These are phyloP conservation scores for Pelargonium myrrhifolium DNA, from an alignment of 441 rosid species.

Conservation along the genomic window DNA sequence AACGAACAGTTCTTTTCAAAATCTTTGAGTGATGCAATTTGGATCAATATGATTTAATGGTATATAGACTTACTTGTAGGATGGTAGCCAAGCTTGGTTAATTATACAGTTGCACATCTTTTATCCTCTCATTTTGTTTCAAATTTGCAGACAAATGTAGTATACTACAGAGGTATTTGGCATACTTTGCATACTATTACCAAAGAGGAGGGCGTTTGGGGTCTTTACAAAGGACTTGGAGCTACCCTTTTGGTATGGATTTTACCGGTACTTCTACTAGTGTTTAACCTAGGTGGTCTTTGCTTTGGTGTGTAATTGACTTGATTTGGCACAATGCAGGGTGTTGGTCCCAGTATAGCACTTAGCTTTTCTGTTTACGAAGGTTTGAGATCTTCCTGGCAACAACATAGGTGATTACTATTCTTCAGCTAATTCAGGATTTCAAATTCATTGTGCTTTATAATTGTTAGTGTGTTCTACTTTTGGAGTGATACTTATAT, in stretches of 20 bases:
- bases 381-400: constrained; percentile 76
- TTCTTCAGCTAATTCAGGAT: constrained; percentile 6
- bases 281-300: constrained; percentile 1
- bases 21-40: too few species aligned
- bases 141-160: constrained; percentile 52
- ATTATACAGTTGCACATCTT: constrained; percentile 14
- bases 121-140: constrained; percentile 3
- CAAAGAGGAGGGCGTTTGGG: constrained; percentile 73
- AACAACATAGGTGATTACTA: constrained; percentile 47
- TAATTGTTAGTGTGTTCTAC: background rate
- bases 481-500: constrained; percentile 7
- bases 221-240: constrained; percentile 93
- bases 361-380: constrained; percentile 85
- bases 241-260: constrained; percentile 67
- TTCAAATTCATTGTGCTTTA: background rate
- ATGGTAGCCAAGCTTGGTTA: background rate
- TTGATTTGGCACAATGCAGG: constrained; percentile 34
- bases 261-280: constrained; percentile 1
- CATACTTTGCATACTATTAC: constrained; percentile 67
- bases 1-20: too few species aligned
- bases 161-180: constrained; percentile 78
- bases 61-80: background rate
- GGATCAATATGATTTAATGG: too few species aligned
- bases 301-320: constrained; percentile 7
- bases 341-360: constrained; percentile 91